A percentile compares a stretch with the other conserved stretches of the same genome.
Evolutionary conservation across 768 basidiomycete genomes (phyloP).

Genomic region (Suillus sp.): DNA sequence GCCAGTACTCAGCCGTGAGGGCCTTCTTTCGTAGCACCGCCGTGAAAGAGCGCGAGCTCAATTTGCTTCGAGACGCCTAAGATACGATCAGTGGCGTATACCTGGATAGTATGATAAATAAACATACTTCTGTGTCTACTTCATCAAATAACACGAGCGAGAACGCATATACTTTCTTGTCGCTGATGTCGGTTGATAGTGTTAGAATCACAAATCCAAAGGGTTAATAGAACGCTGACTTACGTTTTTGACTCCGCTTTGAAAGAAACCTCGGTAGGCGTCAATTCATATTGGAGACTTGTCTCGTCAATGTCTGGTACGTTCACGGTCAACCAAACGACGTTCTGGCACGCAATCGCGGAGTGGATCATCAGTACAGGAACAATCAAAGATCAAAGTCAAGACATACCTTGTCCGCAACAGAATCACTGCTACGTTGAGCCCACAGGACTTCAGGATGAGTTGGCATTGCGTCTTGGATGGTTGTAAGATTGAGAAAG

Average conservation of each 20-base stretch:
- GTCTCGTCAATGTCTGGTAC: slow-evolving; percentile 67
- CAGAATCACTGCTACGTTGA: slow-evolving; percentile 75
- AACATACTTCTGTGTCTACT: slow-evolving; percentile 69
- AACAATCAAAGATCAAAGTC: neutral
- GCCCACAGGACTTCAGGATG: slow-evolving; percentile 97
- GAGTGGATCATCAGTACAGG: slow-evolving; percentile 7
- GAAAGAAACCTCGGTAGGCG: slow-evolving; percentile 59
- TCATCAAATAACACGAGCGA: slow-evolving; percentile 74
- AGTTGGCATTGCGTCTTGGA: slow-evolving; percentile 36
- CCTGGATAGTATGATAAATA: slow-evolving; percentile 14
- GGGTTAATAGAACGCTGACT: slow-evolving; percentile 26
- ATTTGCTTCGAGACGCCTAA: slow-evolving; percentile 58
- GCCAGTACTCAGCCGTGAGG: slow-evolving; percentile 80
- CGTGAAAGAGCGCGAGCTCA: slow-evolving; percentile 67
- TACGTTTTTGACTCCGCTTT: slow-evolving; percentile 68
- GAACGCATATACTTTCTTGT: slow-evolving; percentile 72
- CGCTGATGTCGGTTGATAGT: slow-evolving; percentile 29
- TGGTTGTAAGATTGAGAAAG: slow-evolving; percentile 16
- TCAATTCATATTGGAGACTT: slow-evolving; percentile 62
- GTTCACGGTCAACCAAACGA: slow-evolving; percentile 84
- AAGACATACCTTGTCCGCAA: slow-evolving; percentile 64
- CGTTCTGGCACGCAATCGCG: slow-evolving; percentile 57
- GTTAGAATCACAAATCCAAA: slow-evolving; percentile 12
- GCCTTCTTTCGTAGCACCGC: slow-evolving; percentile 83
- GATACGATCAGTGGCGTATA: slow-evolving; percentile 20